phyloP scores from a whole-genome alignment of 768 basidiomycete species.

The Auriscalpium orientale region DNA sequence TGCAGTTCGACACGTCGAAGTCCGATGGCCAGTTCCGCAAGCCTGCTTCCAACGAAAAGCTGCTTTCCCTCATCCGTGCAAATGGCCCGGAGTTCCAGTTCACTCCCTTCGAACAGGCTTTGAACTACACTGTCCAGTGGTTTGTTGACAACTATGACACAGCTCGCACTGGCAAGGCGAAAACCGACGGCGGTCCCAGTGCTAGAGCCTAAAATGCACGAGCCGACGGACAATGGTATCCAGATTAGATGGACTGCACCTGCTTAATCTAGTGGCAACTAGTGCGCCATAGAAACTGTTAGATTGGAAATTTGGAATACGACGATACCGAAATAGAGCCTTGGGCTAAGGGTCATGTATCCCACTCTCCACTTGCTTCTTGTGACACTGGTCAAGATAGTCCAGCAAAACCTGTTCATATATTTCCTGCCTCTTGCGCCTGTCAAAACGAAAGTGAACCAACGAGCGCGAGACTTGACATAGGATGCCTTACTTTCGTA shows the following conservation, averaged over 20 bases:
- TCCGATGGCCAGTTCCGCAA: slow-evolving; percentile 96
- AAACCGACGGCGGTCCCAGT: slow-evolving; percentile 33
- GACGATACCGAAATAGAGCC: too few relatives aligned
- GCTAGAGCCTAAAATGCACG: background rate
- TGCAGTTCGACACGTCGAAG: slow-evolving; percentile 73
- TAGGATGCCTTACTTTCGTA: slow-evolving; percentile 44
- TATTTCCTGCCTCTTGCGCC: slow-evolving; percentile 27
- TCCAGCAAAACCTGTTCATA: slow-evolving; percentile 28
- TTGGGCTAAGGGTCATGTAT: background rate
- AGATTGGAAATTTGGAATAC: too few relatives aligned
- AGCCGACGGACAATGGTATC: background rate
- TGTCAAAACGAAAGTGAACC: slow-evolving; percentile 7
- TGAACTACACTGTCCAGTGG: slow-evolving; percentile 78
- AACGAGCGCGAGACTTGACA: slow-evolving; percentile 31
- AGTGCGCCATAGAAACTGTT: too few relatives aligned
- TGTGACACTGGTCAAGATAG: slow-evolving; percentile 30
- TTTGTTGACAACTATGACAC: slow-evolving; percentile 75
- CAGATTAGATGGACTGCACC: background rate
- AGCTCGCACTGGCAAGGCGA: slow-evolving; percentile 50
- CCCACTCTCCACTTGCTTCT: slow-evolving; percentile 21
- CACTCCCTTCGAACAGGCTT: slow-evolving; percentile 83
- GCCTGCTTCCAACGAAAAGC: slow-evolving; percentile 89
- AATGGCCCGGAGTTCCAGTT: slow-evolving; percentile 52
- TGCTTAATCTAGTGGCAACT: too few relatives aligned
- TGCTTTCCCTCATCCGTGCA: slow-evolving; percentile 62